phyloP scores from a whole-genome alignment of 1,284 basidiomycete species.

The Austroboletus novae-zelandiae region DNA sequence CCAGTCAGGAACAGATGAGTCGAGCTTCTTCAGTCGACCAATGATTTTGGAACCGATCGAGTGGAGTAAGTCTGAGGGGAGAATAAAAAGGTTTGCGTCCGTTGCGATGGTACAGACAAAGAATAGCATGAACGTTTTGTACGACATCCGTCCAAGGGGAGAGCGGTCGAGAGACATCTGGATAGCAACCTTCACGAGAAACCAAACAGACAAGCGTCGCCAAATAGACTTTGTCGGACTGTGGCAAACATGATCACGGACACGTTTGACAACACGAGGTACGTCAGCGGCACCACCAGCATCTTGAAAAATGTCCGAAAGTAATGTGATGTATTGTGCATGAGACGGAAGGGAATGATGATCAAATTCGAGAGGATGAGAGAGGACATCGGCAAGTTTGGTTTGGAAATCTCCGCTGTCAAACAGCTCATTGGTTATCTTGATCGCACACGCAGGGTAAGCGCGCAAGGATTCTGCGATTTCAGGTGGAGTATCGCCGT shows the following conservation, averaged over 20 bases:
- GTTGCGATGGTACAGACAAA: background rate
- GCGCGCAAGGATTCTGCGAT: background rate
- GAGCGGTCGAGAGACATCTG: background rate
- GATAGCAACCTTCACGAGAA: background rate
- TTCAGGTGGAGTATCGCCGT: background rate
- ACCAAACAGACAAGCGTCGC: background rate
- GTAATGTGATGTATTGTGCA: background rate
- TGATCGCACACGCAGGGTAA: background rate
- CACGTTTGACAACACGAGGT: background rate
- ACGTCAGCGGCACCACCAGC: background rate
- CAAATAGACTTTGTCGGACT: background rate
- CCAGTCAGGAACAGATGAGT: background rate
- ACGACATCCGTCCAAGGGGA: background rate
- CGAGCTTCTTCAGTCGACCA: background rate
- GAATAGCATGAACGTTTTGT: background rate
- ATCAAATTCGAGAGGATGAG: background rate
- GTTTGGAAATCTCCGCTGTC: background rate
- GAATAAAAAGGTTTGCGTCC: background rate
- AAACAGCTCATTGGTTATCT: background rate
- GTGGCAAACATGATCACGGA: background rate
- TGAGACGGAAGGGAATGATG: background rate
- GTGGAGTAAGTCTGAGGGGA: background rate
- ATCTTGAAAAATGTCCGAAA: background rate
- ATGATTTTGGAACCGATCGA: background rate
- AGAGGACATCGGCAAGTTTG: background rate